Conservation (phyloP, 768 basidiomycete genomes). For the Mycena indigotica region DNA sequence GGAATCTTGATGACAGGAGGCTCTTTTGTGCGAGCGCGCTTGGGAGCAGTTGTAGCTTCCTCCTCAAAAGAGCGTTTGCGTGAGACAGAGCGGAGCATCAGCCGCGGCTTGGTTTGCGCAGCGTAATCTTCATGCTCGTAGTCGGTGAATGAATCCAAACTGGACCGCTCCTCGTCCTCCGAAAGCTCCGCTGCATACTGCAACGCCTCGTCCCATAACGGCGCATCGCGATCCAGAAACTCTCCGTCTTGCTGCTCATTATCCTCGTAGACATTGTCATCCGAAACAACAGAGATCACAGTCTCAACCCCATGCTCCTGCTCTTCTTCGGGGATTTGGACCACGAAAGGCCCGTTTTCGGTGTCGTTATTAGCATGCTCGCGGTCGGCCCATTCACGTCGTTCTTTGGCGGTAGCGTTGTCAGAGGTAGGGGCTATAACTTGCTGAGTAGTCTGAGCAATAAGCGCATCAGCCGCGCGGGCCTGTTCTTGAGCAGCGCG, state of each 20-base stretch:
- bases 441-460: conserved; percentile 30
- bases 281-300: conserved; percentile 15
- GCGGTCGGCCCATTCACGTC: background rate
- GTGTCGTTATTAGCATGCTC: background rate
- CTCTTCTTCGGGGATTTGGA: conserved; percentile 18
- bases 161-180: conserved; percentile 30
- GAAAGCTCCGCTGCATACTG: conserved; percentile 29
- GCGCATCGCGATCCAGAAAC: conserved; percentile 25
- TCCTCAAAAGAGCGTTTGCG: conserved; percentile 32
- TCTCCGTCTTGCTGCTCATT: conserved; percentile 11
- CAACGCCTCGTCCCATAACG: conserved; percentile 13
- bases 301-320: conserved; percentile 11
- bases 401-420: conserved; percentile 6
- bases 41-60: conserved; percentile 30
- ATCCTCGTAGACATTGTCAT: background rate
- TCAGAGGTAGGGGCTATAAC: conserved; percentile 19
- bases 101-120: background rate
- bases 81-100: background rate
- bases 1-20: conserved; percentile 15
- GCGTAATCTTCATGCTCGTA: conserved; percentile 10
- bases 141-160: conserved; percentile 17
- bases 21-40: conserved; percentile 25
- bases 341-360: conserved; percentile 6
- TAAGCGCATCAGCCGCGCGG: conserved; percentile 44
- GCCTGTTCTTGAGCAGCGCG: conserved; percentile 56